phyloP scores from a whole-genome alignment of 2,329 filamentous ascomycete genomes.

The Sporothrix curviconia region DNA sequence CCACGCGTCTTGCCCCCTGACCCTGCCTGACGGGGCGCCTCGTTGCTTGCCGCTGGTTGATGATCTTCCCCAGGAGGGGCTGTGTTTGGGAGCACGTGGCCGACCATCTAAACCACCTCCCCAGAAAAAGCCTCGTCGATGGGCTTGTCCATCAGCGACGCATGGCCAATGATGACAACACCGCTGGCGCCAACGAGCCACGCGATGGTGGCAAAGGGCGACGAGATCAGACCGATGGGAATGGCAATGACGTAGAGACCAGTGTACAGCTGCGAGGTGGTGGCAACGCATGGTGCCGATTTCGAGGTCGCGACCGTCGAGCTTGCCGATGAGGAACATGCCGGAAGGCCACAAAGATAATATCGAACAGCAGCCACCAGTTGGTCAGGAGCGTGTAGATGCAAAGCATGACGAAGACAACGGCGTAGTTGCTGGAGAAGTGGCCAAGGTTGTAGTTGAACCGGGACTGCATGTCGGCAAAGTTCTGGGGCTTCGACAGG shows the following conservation, averaged over 20 bases:
- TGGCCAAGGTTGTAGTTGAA: constrained; percentile 96
- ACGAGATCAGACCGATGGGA: constrained; percentile 77
- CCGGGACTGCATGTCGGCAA: constrained; percentile 77
- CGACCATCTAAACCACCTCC: constrained; percentile 99
- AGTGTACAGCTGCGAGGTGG: constrained; percentile 90
- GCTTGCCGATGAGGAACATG: constrained; percentile 85
- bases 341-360: constrained; percentile 78
- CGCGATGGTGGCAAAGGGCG: constrained; percentile 75
- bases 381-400: constrained; percentile 94
- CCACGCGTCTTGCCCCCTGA: constrained; percentile 28
- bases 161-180: constrained; percentile 90
- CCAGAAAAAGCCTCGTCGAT: constrained; percentile 99
- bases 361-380: constrained; percentile 79
- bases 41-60: constrained; percentile 46
- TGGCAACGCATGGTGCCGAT: constrained; percentile 75
- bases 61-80: constrained; percentile 99
- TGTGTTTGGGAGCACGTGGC: constrained; percentile 94
- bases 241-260: constrained; percentile 75
- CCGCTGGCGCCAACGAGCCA: constrained; percentile 96
- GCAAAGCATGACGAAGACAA: constrained; percentile 88
- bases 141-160: constrained; percentile 92
- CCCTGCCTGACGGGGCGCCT: constrained; percentile 36
- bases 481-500: constrained; percentile 87
- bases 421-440: constrained; percentile 97
- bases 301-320: constrained; percentile 82